phyloP scores from a whole-genome alignment of 257 asterid genomes.

The Solanum dulcamara region DNA sequence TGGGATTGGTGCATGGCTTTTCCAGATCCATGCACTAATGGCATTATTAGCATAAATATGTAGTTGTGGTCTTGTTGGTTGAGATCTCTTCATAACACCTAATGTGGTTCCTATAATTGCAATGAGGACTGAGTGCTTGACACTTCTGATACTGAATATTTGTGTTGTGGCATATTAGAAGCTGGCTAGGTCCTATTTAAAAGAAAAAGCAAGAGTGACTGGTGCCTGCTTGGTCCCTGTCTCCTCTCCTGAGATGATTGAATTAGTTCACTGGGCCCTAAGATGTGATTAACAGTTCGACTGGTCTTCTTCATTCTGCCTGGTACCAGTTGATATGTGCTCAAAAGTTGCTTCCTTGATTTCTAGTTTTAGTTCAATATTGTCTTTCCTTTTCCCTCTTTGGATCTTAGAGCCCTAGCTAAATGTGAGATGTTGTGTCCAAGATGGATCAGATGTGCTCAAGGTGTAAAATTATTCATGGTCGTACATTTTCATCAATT shows the following conservation, averaged over 20 bases:
- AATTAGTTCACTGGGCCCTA: not conserved
- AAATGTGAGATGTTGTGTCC: not conserved
- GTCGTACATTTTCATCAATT: not conserved
- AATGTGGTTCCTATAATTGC: not conserved
- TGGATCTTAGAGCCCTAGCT: not conserved
- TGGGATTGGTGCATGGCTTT: not conserved
- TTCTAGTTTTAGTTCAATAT: not conserved
- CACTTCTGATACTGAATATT: not conserved
- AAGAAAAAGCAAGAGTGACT: not conserved
- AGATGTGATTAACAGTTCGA: not conserved
- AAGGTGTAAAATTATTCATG: not conserved
- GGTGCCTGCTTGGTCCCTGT: not conserved
- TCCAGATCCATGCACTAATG: not conserved
- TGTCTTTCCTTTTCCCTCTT: not conserved
- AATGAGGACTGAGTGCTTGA: not conserved
- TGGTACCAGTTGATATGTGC: not conserved
- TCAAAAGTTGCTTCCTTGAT: not conserved
- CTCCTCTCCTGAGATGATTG: not conserved
- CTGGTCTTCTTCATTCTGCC: not conserved
- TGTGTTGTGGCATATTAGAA: not conserved
- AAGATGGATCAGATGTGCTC: not conserved
- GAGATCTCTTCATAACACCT: not conserved
- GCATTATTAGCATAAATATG: not conserved
- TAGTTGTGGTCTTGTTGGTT: not conserved
- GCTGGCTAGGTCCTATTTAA: not conserved